Evolutionary conservation across 1,284 basidiomycete species (phyloP).

Genomic region (Apiotrichum veenhuisii): DNA sequence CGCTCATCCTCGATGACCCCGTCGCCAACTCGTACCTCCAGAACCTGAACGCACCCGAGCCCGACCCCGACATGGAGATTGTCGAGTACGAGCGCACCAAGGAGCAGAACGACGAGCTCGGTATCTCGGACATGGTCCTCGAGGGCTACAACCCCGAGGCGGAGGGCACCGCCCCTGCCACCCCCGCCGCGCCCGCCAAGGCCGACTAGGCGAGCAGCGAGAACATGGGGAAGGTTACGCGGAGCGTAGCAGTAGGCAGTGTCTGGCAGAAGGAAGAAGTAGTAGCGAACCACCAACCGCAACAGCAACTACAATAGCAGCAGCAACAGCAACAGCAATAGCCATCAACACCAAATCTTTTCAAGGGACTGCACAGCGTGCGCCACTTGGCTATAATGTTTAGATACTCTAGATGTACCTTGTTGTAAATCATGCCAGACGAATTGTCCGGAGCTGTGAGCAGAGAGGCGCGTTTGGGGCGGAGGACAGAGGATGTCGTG

Average conservation of each 20-base stretch:
- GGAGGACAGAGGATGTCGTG: too few species aligned
- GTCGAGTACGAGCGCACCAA: slow-evolving; percentile 78
- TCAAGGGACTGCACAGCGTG: too few species aligned
- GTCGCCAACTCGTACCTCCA: slow-evolving; percentile 94
- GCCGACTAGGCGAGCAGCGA: background rate
- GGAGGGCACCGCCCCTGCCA: slow-evolving; percentile 17
- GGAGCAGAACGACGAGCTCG: slow-evolving; percentile 93
- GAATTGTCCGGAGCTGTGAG: too few species aligned
- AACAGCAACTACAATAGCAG: too few species aligned
- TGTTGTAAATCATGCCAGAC: too few species aligned
- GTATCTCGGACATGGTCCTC: slow-evolving; percentile 93
- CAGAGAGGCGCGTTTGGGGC: too few species aligned
- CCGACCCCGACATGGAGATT: slow-evolving; percentile 83
- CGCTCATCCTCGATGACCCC: slow-evolving; percentile 92
- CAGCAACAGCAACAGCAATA: too few species aligned
- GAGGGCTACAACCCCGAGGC: slow-evolving; percentile 66
- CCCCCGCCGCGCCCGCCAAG: background rate
- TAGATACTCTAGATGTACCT: too few species aligned
- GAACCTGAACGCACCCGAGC: slow-evolving; percentile 87
- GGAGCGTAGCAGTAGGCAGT: background rate
- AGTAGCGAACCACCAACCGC: too few species aligned
- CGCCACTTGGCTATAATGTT: too few species aligned
- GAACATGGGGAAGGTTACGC: too few species aligned
- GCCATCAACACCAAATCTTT: too few species aligned
- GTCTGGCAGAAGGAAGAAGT: background rate